Evolutionary conservation across 1,139 yeast species (phyloP).

Genomic region (Candida tunisiensis): DNA sequence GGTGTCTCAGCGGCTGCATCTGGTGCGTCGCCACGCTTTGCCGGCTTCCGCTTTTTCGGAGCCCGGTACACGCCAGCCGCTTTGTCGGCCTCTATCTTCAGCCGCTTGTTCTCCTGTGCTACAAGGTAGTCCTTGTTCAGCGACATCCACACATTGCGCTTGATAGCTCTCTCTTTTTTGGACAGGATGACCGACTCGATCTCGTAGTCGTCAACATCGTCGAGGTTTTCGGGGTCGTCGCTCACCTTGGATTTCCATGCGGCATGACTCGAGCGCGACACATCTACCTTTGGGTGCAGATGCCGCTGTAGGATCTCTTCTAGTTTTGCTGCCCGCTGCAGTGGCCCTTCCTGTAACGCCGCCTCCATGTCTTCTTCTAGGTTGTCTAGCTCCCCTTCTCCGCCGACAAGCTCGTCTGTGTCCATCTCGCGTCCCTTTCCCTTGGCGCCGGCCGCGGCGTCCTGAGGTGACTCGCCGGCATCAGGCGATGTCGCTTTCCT

Average conservation of each 20-base stretch:
- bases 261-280: too few relatives aligned
- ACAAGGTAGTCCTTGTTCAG: slow-evolving; percentile 71
- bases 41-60: slow-evolving; percentile 6
- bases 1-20: slow-evolving; percentile 40
- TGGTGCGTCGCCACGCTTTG: slow-evolving; percentile 7
- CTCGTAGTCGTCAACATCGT: slow-evolving; percentile 76
- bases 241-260: too few relatives aligned
- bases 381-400: too few relatives aligned
- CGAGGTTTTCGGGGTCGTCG: slow-evolving; percentile 45
- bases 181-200: slow-evolving; percentile 40
- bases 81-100: slow-evolving; percentile 77
- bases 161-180: slow-evolving; percentile 48
- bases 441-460: too few relatives aligned
- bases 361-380: too few relatives aligned
- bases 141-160: slow-evolving; percentile 78
- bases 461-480: too few relatives aligned
- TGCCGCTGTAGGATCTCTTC: slow-evolving; percentile 34
- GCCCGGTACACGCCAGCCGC: slow-evolving; percentile 19
- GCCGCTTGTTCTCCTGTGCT: slow-evolving; percentile 71
- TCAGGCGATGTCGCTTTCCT: too few relatives aligned
- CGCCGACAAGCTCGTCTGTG: too few relatives aligned
- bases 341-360: too few relatives aligned
- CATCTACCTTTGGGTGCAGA: too few relatives aligned
- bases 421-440: too few relatives aligned
- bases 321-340: slow-evolving; percentile 2